Evolutionary conservation across 768 basidiomycete species (phyloP).

Genomic region (Boletus subparvulus): DNA sequence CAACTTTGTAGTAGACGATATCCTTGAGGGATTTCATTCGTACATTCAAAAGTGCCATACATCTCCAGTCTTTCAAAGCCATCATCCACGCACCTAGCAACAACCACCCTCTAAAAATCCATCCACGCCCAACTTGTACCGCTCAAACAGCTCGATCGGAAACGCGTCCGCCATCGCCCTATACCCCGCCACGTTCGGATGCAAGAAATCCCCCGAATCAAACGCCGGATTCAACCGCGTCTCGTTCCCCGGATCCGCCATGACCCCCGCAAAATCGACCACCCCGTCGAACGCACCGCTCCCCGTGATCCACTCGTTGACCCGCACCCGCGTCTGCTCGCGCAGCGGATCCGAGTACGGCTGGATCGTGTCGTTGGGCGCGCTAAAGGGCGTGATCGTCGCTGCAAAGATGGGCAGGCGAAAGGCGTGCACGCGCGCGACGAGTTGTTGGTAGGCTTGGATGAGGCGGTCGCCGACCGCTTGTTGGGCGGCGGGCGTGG

Average conservation of each 20-base stretch:
- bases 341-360: neutral
- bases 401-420: constrained; percentile 3
- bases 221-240: neutral
- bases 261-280: constrained; percentile 9
- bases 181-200: constrained; percentile 7
- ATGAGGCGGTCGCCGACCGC: constrained; percentile 1
- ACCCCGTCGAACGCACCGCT: neutral
- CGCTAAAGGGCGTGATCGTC: constrained; percentile 3
- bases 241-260: constrained; percentile 7
- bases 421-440: neutral
- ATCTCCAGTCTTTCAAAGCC: no score
- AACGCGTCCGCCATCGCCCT: neutral
- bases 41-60: no score
- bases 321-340: neutral
- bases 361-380: neutral
- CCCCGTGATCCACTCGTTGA: constrained; percentile 1
- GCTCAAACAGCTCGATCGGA: neutral
- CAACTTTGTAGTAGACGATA: no score
- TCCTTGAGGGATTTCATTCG: no score
- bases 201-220: neutral
- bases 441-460: constrained; percentile 1
- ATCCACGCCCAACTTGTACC: neutral
- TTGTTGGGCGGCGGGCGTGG: neutral
- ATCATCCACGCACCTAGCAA: neutral
- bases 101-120: neutral